phyloP scores from a whole-genome alignment of 176 grass and related monocot genomes.

The Carex parvula region DNA sequence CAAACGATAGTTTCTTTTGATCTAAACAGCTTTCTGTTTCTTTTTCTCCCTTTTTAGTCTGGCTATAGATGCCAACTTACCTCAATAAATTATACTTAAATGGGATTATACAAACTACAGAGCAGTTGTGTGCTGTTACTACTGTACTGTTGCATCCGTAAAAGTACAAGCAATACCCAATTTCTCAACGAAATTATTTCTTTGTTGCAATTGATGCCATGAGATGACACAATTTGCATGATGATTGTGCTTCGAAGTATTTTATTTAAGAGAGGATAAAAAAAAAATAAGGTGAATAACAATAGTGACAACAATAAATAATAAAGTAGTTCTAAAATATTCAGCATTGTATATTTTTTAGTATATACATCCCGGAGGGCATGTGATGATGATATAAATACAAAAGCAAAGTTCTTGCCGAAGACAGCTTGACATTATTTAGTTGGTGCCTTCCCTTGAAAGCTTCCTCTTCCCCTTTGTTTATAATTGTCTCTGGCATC shows the following conservation, averaged over 20 bases:
- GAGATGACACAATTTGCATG: neutral
- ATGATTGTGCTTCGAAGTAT: neutral
- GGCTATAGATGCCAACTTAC: neutral
- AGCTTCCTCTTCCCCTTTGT: conserved; percentile 16
- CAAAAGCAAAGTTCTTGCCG: neutral
- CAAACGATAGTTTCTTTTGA: neutral
- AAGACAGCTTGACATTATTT: conserved; percentile 19
- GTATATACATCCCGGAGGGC: neutral
- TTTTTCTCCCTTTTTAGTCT: conserved; percentile 11
- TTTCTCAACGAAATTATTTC: neutral
- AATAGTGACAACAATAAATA: neutral
- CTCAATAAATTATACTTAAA: neutral
- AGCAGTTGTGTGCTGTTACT: neutral
- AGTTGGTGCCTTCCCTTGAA: conserved; percentile 13
- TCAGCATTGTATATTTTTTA: neutral
- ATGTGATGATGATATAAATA: conserved; percentile 5
- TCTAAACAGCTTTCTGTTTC: neutral
- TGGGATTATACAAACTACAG: neutral
- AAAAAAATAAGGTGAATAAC: neutral
- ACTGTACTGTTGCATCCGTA: neutral
- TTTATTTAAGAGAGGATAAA: neutral
- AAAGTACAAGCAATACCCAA: neutral
- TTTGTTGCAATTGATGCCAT: neutral
- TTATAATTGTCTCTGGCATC: conserved; percentile 11
- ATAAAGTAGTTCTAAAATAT: neutral